Percentiles rank a stretch among this genome's conserved stretches.
phyloP scores from a whole-genome alignment of 2,329 filamentous ascomycete genomes.

The Alternaria metachromatica region DNA sequence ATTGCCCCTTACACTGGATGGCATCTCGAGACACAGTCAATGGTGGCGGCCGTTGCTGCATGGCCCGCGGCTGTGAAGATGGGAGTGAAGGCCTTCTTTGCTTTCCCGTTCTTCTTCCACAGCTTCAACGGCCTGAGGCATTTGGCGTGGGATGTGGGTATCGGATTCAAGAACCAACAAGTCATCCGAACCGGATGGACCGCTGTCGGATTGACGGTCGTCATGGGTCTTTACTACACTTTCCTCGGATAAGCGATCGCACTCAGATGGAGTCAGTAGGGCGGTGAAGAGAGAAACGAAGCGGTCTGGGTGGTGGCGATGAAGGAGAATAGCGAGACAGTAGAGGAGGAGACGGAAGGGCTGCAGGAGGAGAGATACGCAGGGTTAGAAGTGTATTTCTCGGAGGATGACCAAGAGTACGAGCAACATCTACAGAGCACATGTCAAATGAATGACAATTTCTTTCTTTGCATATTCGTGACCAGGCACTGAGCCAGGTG shows the following conservation, averaged over 20 bases:
- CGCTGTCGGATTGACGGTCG: slow-evolving; percentile 63
- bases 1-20: slow-evolving; percentile 76
- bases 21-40: slow-evolving; percentile 69
- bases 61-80: slow-evolving; percentile 67
- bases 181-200: slow-evolving; percentile 71
- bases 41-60: slow-evolving; percentile 69
- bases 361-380: neutral
- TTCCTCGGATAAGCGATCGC: slow-evolving; percentile 21
- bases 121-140: slow-evolving; percentile 73
- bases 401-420: neutral
- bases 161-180: slow-evolving; percentile 66
- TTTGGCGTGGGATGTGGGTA: slow-evolving; percentile 72
- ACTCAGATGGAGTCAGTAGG: neutral
- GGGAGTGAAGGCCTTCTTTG: slow-evolving; percentile 63
- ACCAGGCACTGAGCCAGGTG: neutral
- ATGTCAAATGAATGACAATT: slow-evolving; percentile 8
- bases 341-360: neutral
- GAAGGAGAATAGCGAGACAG: neutral
- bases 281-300: neutral
- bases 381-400: neutral
- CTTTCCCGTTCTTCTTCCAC: slow-evolving; percentile 73
- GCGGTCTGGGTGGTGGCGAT: neutral
- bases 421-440: neutral
- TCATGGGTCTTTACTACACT: slow-evolving; percentile 43
- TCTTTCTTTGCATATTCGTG: neutral